Conservation (phyloP, 495 filamentous ascomycete species). For the Aspergillus incahuasiensis region DNA sequence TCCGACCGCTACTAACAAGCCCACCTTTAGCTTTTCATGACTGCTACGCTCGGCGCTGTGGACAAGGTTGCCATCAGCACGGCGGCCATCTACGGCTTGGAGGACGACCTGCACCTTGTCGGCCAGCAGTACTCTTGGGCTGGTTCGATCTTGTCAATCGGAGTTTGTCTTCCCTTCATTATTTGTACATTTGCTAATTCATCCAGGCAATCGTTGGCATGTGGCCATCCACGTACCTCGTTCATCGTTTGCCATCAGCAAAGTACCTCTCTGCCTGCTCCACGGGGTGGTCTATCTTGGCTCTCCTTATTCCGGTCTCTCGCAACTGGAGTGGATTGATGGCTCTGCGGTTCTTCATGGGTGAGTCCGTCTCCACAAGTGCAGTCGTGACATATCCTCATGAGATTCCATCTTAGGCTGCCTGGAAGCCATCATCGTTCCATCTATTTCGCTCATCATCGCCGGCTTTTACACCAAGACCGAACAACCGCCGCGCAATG, state of each 20-base stretch:
- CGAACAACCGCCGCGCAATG: conserved; percentile 55
- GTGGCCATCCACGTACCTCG: conserved; percentile 2
- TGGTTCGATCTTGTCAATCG: conserved; percentile 3
- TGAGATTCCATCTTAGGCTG: not conserved
- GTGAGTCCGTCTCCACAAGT: conserved; percentile 23
- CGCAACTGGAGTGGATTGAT: conserved; percentile 11
- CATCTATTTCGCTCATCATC: conserved; percentile 41
- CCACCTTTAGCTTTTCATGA: conserved; percentile 4
- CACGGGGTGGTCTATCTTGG: not conserved
- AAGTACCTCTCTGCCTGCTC: not conserved
- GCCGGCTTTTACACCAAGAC: conserved; percentile 54
- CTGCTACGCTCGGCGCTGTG: not conserved
- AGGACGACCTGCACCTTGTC: not conserved
- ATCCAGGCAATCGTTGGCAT: not conserved
- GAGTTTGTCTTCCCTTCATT: not conserved
- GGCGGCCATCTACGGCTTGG: not conserved
- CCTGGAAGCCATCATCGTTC: conserved; percentile 56
- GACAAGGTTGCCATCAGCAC: conserved; percentile 5
- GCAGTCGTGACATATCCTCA: not conserved
- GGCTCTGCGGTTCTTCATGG: conserved; percentile 48
- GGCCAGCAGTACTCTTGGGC: conserved; percentile 10
- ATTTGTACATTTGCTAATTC: not conserved
- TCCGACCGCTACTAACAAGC: not conserved
- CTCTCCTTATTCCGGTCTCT: not conserved
- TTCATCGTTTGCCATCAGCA: not conserved